Conservation (phyloP, 2,329 filamentous ascomycete species). For the Trichoderma sp. region DNA sequence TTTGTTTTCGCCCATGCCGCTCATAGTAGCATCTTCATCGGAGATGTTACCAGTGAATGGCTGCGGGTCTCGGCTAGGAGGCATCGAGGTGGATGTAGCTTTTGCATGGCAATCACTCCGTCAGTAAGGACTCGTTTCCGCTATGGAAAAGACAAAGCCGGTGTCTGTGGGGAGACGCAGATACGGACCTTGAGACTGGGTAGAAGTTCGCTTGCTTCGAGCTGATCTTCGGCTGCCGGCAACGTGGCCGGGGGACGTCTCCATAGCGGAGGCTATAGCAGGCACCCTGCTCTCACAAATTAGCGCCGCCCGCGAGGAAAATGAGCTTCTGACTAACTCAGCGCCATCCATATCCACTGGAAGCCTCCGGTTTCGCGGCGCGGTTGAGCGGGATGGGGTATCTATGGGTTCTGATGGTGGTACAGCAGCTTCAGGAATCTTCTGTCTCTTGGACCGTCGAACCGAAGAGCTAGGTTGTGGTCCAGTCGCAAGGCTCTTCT, state of each 20-base stretch:
- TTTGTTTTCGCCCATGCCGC: slow-evolving; percentile 14
- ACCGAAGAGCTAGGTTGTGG: slow-evolving; percentile 44
- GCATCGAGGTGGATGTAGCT: slow-evolving; percentile 6
- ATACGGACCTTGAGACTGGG: slow-evolving; percentile 46
- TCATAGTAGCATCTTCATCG: slow-evolving; percentile 23
- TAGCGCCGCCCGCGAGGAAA: not conserved
- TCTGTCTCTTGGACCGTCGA: slow-evolving; percentile 72
- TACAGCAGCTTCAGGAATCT: slow-evolving; percentile 56
- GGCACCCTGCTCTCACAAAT: slow-evolving; percentile 10
- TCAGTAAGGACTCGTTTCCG: not conserved
- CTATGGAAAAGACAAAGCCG: not conserved
- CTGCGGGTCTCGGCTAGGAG: not conserved
- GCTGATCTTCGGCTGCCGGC: slow-evolving; percentile 73
- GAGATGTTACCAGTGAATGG: not conserved
- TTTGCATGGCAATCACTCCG: not conserved
- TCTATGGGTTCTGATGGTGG: slow-evolving; percentile 41
- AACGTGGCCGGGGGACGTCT: slow-evolving; percentile 5
- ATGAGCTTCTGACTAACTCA: slow-evolving; percentile 54
- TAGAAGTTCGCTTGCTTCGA: slow-evolving; percentile 66
- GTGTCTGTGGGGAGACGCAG: not conserved
- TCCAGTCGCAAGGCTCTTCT: slow-evolving; percentile 48
- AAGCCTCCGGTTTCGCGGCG: slow-evolving; percentile 62
- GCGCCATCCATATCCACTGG: slow-evolving; percentile 75
- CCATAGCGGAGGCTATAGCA: slow-evolving; percentile 11
- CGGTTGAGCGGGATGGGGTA: slow-evolving; percentile 45